phyloP scores from a whole-genome alignment of 164 flowering plant species.

The Vitis labrusca region DNA sequence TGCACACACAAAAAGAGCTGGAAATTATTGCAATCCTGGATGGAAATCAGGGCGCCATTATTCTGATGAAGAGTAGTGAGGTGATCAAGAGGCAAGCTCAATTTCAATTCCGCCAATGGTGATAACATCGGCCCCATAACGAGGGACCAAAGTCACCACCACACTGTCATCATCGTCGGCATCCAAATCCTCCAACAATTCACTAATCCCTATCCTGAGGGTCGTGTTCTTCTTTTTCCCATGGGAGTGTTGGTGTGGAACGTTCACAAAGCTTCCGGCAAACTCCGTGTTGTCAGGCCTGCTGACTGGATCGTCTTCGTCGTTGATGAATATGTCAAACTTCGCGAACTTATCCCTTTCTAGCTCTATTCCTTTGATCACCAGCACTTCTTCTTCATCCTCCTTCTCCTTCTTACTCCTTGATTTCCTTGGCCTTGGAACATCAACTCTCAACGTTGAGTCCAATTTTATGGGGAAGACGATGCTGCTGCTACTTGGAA shows the following conservation, averaged over 20 bases:
- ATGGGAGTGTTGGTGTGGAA: conserved; percentile 44
- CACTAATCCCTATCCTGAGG: conserved; percentile 44
- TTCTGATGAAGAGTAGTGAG: too few relatives aligned
- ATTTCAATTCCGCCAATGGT: conserved; percentile 35
- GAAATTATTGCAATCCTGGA: too few relatives aligned
- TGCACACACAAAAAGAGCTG: too few relatives aligned
- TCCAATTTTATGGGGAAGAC: conserved; percentile 34
- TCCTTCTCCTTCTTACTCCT: conserved; percentile 53
- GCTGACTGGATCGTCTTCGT: conserved; percentile 34
- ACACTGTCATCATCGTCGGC: conserved; percentile 57
- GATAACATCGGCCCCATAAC: conserved; percentile 16
- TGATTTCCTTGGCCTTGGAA: conserved; percentile 46
- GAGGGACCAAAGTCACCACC: conserved; percentile 48
- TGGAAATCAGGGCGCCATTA: too few relatives aligned
- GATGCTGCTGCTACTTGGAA: neutral
- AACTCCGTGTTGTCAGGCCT: conserved; percentile 40
- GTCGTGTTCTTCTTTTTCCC: conserved; percentile 31
- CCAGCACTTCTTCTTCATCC: conserved; percentile 53
- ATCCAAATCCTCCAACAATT: conserved; percentile 53
- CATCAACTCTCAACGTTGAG: conserved; percentile 21
- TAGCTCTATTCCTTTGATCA: conserved; percentile 45
- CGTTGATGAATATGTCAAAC: conserved; percentile 61
- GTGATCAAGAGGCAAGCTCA: conserved; percentile 9
- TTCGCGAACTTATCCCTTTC: conserved; percentile 37
- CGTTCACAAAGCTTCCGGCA: conserved; percentile 62